Evolutionary conservation across 352 stramenopile genomes (phyloP).

Genomic region (Pythium utonaiense): DNA sequence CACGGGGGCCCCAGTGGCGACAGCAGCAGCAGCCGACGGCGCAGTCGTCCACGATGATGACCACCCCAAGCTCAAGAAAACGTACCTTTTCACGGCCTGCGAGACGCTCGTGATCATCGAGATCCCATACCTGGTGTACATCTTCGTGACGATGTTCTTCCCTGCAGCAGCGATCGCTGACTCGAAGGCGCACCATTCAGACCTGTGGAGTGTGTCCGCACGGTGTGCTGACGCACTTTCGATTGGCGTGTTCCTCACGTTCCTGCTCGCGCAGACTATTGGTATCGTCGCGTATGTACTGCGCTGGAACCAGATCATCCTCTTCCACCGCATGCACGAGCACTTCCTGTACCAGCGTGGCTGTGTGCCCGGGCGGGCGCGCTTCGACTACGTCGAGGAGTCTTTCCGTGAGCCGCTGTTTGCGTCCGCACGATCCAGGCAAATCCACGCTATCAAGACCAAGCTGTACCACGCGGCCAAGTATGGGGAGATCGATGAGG

Average conservation of each 20-base stretch:
- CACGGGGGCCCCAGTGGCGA: conserved; percentile 24
- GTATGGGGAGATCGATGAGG: conserved; percentile 49
- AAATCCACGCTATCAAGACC: conserved; percentile 46
- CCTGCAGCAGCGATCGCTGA: conserved; percentile 8
- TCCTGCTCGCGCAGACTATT: conserved; percentile 48
- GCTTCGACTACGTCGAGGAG: conserved; percentile 63
- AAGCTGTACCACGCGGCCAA: conserved; percentile 64
- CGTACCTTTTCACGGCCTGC: conserved; percentile 65
- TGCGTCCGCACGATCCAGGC: conserved; percentile 34
- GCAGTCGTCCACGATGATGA: conserved; percentile 42
- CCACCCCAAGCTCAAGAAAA: conserved; percentile 60
- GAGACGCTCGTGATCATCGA: conserved; percentile 75
- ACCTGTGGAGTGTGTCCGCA: conserved; percentile 32
- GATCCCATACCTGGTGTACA: conserved; percentile 65
- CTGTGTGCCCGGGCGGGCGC: conserved; percentile 48
- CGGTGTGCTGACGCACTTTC: conserved; percentile 35
- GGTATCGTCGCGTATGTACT: conserved; percentile 54
- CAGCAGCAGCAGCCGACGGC: conserved; percentile 29
- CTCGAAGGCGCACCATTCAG: conserved; percentile 19
- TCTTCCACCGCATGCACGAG: conserved; percentile 78
- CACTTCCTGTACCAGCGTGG: conserved; percentile 73
- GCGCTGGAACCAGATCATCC: conserved; percentile 72
- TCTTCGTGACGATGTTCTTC: conserved; percentile 47
- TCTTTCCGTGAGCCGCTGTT: conserved; percentile 45
- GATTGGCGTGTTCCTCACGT: conserved; percentile 27